Evolutionary conservation across 768 basidiomycete genomes (phyloP).

Genomic region (Kwoniella shandongensis): DNA sequence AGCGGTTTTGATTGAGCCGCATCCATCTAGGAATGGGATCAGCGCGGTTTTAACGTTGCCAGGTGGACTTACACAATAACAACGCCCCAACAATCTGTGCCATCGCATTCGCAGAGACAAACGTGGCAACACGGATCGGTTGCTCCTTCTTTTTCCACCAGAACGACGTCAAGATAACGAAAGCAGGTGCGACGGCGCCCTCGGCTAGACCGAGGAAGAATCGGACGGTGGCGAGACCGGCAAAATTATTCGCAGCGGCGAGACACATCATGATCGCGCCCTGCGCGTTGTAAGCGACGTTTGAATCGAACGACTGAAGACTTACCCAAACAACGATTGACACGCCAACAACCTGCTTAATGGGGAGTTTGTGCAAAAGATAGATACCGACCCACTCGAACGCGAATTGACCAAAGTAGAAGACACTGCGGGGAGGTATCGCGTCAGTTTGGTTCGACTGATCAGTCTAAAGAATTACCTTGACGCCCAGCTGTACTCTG

Average conservation of each 20-base stretch:
- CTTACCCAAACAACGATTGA: constrained; percentile 1
- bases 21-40: constrained; percentile 6
- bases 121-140: constrained; percentile 30
- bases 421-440: no score
- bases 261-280: constrained; percentile 18
- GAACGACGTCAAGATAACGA: constrained; percentile 17
- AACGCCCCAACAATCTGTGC: constrained; percentile 34
- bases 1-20: constrained; percentile 13
- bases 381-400: constrained; percentile 14
- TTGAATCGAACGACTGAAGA: background rate
- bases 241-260: constrained; percentile 10
- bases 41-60: no score
- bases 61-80: constrained; percentile 24
- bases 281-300: background rate
- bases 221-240: constrained; percentile 5
- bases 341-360: constrained; percentile 9
- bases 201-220: constrained; percentile 16
- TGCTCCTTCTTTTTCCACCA: constrained; percentile 37
- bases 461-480: background rate
- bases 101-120: constrained; percentile 25
- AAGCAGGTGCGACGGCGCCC: constrained; percentile 14
- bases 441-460: no score
- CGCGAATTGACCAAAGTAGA: constrained; percentile 18
- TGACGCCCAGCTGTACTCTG: constrained; percentile 14
- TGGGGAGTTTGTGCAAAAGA: constrained; percentile 15